A percentile compares a stretch with the other conserved stretches of the same genome.
Conservation (phyloP, 495 filamentous ascomycete species). For the Rhizodiscina lignyota region DNA sequence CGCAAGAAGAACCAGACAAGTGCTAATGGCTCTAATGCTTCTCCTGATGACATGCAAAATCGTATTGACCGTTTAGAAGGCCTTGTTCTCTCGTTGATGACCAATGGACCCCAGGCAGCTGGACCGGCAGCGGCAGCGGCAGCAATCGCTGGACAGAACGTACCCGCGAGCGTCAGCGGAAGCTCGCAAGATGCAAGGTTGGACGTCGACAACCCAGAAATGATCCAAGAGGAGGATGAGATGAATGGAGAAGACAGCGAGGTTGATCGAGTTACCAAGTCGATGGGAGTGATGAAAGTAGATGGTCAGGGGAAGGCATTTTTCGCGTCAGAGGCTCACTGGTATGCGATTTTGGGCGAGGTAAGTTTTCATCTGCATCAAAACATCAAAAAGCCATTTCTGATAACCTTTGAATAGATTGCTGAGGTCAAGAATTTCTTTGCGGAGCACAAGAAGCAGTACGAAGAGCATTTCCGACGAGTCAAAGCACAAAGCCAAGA, state of each 20-base stretch:
- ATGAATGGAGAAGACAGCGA: conserved; percentile 53
- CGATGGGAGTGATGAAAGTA: conserved; percentile 85
- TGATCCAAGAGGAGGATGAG: conserved; percentile 31
- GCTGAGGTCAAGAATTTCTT: conserved; percentile 90
- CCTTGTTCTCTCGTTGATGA: conserved; percentile 90
- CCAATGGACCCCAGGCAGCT: conserved; percentile 48
- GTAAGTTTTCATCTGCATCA: conserved; percentile 26
- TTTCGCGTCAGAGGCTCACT: conserved; percentile 86
- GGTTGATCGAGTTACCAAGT: conserved; percentile 79
- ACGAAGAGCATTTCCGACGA: conserved; percentile 42
- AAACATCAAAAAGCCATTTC: conserved; percentile 1
- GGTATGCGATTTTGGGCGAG: conserved; percentile 81
- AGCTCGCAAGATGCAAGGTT: conserved; percentile 23
- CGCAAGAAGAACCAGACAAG: conserved; percentile 62
- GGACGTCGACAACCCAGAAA: conserved; percentile 43
- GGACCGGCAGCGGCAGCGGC: conserved; percentile 46
- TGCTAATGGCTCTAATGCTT: conserved; percentile 34
- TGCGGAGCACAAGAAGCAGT: conserved; percentile 47
- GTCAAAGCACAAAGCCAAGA: conserved; percentile 45
- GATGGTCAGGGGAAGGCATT: conserved; percentile 58
- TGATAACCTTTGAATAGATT: conserved; percentile 42
- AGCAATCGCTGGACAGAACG: conserved; percentile 47
- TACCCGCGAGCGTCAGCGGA: conserved; percentile 40
- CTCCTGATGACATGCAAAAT: conserved; percentile 96
- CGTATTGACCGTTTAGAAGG: conserved; percentile 94